Evolutionary conservation across 352 stramenopile genomes (phyloP), one percentile per base, ranked within the genome.

Genomic region (Phytophthora capsici): DNA sequence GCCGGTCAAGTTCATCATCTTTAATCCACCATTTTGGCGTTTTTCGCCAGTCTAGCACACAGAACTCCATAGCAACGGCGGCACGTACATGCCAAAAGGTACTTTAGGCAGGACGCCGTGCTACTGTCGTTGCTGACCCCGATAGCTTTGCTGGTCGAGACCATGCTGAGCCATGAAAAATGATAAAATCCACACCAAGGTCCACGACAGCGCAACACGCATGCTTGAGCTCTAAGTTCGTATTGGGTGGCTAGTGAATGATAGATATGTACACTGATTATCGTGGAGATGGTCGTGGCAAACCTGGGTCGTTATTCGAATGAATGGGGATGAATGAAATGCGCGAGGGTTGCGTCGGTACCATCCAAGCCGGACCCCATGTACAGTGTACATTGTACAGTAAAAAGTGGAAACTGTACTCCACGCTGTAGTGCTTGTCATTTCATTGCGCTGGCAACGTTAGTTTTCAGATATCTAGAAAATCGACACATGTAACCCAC

Each of bases 111-210:
- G 36, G 36, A 19, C n/a, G 36, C 36, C n/a, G n/a, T 37, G 40
- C 10, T 59, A 41, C 25, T 46, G 19, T 23, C 16, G 13, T 51
- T 63, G 52, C 51, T 63, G 60, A 63, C 60, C 51, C 60, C 51
- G 44, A 20, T 34, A 51, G 44, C 45, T 46, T 55, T 69, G 30
- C 17, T 54, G 36, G 34, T 52, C 14, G 51, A 36, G 37, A 16
- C 14, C 40, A 32, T 32, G 28, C 28, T 49, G 44, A 37, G 28
- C 37, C 20, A 8, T 44, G 19, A 34, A 12, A 50, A 64, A 55
- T 69, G 61, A 69, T 69, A 69, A 69, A 69, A 69, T 64, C 61
- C 53, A 69, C 43, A 22, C 30, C 32, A 13, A 44, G 9, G 5
- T 20, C 20, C n/a, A 36, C 13, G 19, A 41, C 37, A 59, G 4